Conservation (phyloP, 306 rosid species). For the Fragaria nilgerrensis region DNA sequence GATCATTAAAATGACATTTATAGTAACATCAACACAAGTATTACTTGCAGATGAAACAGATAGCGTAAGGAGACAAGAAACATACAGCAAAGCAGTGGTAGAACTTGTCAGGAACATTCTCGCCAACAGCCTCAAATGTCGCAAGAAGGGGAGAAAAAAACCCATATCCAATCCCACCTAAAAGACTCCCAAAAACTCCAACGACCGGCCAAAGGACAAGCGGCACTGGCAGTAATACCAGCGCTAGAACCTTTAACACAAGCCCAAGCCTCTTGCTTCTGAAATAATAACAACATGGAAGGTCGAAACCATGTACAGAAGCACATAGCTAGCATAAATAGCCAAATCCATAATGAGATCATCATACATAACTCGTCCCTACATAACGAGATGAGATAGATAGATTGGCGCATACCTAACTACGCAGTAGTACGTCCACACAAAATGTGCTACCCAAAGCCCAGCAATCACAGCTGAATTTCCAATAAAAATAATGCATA, state of each 20-base stretch:
- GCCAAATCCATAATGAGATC: neutral
- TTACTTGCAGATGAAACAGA: slow-evolving; percentile 4
- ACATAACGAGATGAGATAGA: neutral
- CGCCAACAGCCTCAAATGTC: slow-evolving; percentile 76
- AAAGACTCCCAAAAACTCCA: slow-evolving; percentile 60
- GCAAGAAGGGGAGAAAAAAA: slow-evolving; percentile 67
- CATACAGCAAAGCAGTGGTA: slow-evolving; percentile 64
- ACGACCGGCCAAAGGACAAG: slow-evolving; percentile 52
- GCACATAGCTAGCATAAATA: neutral
- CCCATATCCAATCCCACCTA: slow-evolving; percentile 83
- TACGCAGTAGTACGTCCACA: slow-evolving; percentile 70
- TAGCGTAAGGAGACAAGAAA: slow-evolving; percentile 26
- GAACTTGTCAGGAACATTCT: slow-evolving; percentile 38
- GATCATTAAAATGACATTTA: too few species aligned
- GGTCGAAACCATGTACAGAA: neutral
- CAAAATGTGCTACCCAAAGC: slow-evolving; percentile 69
- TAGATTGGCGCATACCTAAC: slow-evolving; percentile 44
- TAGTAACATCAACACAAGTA: neutral
- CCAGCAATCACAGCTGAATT: slow-evolving; percentile 60
- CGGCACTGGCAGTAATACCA: slow-evolving; percentile 63
- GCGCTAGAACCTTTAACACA: slow-evolving; percentile 49
- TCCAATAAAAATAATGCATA: slow-evolving; percentile 46
- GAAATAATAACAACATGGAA: slow-evolving; percentile 10
- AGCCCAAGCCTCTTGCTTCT: slow-evolving; percentile 74
- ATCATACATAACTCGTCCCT: neutral